Evolutionary conservation across 495 filamentous ascomycete genomes (phyloP), one percentile per base, ranked within the genome.

Genomic region (Wilcoxina mikolae): DNA sequence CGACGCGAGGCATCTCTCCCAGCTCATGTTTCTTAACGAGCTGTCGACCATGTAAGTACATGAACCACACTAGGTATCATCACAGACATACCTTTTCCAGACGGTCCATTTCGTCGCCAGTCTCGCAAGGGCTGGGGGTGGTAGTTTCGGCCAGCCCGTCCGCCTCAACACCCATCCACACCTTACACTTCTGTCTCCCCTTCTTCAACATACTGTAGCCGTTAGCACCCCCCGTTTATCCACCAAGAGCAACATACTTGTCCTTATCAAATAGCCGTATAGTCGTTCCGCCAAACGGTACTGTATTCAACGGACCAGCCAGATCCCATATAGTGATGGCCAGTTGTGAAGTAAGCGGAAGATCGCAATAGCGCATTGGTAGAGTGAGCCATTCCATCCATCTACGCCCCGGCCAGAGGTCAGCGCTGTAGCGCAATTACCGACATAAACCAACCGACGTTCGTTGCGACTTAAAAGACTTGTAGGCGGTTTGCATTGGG

Each of bases 1-100:
- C 87, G 42, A 91, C 82, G 15, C 85, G 77, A 2, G 84, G 81
- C 12, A 99, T 89, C 61, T 96, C 90, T 22, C 87, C 87, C 81
- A 95, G 91, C 65, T 99, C 91, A 61, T 95, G 93, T 67, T 95
- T 93, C 71, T 99, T 99, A 61, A 99, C 83, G 44, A 95, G 63
- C 50, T 79, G 80, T 22, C 9, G 4, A 7, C 27, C 15, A 10
- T 5, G 22, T 0, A 42, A 5, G 4, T 31, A 23, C 1, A 20
- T 20, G 15, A 9, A 7, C 31, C 7, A 15, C 31, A 35, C 31
- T 7, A 35, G 15, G 31, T 35, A 7, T 35, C 15, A 35, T 35
- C 31, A 35, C 31, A 35, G 24, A 55, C 39, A 15, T 38, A 59
- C 57, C 45, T 66, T 66, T 41, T 66, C 64, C 23, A 71, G 49